Evolutionary conservation across 305 asterid species (phyloP).

Genomic region (Fraxinus floribunda): DNA sequence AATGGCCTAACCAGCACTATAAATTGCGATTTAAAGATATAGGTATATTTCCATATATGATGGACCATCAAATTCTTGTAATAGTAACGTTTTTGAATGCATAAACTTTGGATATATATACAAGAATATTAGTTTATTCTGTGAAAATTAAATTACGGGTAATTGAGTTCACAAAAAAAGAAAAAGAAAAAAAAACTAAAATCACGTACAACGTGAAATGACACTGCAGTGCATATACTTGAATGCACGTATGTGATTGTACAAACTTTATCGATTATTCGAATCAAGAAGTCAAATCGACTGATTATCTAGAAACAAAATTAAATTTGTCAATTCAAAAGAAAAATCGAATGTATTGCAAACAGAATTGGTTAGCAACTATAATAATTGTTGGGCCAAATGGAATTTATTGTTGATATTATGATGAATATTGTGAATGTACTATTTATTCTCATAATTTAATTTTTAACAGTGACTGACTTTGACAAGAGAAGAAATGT

Average conservation of each 20-base stretch:
- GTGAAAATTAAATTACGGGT: not conserved
- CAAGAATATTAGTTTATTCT: not conserved
- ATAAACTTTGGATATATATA: conserved; percentile 8
- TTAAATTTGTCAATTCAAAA: not conserved
- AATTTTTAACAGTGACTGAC: conserved; percentile 19
- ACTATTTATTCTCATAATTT: conserved; percentile 18
- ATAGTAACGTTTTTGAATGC: conserved; percentile 20
- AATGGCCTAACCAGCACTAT: conserved; percentile 10
- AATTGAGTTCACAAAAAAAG: not conserved
- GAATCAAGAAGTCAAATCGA: not conserved
- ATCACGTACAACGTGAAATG: not conserved
- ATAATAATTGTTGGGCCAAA: not conserved
- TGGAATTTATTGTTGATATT: not conserved
- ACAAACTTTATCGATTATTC: too few relatives aligned
- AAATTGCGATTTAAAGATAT: not conserved
- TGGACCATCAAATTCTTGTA: conserved; percentile 23
- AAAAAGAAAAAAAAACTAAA: too few relatives aligned
- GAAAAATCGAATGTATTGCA: not conserved
- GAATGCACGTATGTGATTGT: not conserved
- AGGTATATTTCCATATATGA: conserved; percentile 17
- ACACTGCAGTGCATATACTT: not conserved
- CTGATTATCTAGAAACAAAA: not conserved
- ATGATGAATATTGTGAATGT: not conserved
- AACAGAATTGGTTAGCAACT: not conserved
- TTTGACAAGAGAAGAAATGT: conserved; percentile 36